Percentiles rank a stretch among this genome's conserved stretches.
phyloP scores from a whole-genome alignment of 768 basidiomycete species.

The Naganishia friedmannii region DNA sequence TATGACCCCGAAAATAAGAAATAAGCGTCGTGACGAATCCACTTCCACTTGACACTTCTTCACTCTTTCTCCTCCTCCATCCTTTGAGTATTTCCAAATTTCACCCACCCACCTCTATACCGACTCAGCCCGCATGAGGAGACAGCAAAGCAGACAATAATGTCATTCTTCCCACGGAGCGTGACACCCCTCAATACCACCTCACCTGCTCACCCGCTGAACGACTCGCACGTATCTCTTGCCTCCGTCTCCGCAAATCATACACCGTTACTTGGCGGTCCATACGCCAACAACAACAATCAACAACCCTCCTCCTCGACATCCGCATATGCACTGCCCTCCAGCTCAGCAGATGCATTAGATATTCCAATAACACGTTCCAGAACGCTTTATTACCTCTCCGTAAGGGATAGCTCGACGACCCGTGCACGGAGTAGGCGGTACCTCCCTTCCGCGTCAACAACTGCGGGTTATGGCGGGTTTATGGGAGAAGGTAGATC shows the following conservation, averaged over 20 bases:
- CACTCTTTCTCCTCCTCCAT: neutral
- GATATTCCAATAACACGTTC: slow-evolving; percentile 26
- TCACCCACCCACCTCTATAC: too few species aligned
- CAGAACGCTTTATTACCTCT: slow-evolving; percentile 31
- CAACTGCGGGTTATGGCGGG: slow-evolving; percentile 9
- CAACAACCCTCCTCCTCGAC: neutral
- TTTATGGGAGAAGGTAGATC: neutral
- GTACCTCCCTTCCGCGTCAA: neutral
- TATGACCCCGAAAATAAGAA: too few species aligned
- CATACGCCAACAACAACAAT: neutral
- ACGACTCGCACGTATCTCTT: neutral
- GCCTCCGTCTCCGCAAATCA: neutral
- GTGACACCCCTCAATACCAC: neutral
- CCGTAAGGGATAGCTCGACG: slow-evolving; percentile 30
- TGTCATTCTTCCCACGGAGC: slow-evolving; percentile 24
- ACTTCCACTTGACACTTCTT: too few species aligned
- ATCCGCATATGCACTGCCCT: neutral
- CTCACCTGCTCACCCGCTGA: neutral
- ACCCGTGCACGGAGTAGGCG: slow-evolving; percentile 33
- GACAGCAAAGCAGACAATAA: neutral
- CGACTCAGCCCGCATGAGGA: neutral
- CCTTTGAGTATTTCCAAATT: neutral
- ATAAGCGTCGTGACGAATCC: too few species aligned
- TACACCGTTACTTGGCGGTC: neutral
- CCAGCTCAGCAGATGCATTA: neutral